Evolutionary conservation across 495 filamentous ascomycete species (phyloP).

Genomic region (Usnea hakonensis): DNA sequence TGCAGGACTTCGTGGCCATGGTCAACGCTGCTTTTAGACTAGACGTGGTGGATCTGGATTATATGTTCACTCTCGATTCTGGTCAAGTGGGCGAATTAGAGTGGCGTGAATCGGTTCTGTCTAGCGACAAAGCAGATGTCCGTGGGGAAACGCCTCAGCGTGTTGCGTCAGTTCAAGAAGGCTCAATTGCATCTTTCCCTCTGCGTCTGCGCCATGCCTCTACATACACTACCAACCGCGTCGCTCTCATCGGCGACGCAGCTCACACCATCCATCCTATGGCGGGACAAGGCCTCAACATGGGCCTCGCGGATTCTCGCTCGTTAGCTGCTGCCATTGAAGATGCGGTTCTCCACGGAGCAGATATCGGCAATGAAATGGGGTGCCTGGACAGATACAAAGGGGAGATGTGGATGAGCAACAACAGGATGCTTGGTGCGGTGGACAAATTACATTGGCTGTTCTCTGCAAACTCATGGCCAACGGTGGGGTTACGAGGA

Average conservation of each 20-base stretch:
- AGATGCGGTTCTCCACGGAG: constrained; percentile 70
- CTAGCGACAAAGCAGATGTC: constrained; percentile 35
- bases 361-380: constrained; percentile 71
- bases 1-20: constrained; percentile 70
- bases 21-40: constrained; percentile 93
- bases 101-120: constrained; percentile 72
- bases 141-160: constrained; percentile 36
- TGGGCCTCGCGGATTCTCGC: constrained; percentile 80
- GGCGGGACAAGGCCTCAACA: constrained; percentile 90
- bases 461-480: constrained; percentile 67
- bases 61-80: constrained; percentile 56
- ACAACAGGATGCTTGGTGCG: constrained; percentile 79
- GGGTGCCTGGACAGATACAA: constrained; percentile 67
- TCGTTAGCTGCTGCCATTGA: constrained; percentile 65
- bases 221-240: constrained; percentile 79
- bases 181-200: constrained; percentile 82
- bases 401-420: constrained; percentile 67
- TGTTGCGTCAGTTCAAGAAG: constrained; percentile 63
- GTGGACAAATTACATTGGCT: constrained; percentile 93
- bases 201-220: constrained; percentile 84
- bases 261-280: constrained; percentile 93
- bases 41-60: constrained; percentile 65
- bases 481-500: constrained; percentile 68
- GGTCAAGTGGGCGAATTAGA: constrained; percentile 66
- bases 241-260: constrained; percentile 87